These are phyloP conservation scores for Boletus edulis DNA, from an alignment of 768 basidiomycete species.

Conservation along the genomic window DNA sequence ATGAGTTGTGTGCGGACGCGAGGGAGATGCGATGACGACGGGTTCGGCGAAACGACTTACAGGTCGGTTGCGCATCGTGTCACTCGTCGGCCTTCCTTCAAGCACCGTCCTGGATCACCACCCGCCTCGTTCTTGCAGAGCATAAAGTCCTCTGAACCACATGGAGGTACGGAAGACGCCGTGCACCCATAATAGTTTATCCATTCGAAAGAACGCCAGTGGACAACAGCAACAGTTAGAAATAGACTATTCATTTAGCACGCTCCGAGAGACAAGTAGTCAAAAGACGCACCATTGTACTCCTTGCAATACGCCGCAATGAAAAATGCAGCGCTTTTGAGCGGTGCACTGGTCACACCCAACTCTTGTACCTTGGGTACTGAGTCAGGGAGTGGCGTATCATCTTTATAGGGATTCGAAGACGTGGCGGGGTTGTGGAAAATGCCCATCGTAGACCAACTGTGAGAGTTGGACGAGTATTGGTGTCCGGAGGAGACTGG, in stretches of 20 bases:
- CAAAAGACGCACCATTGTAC: conserved; percentile 77
- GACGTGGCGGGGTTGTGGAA: conserved; percentile 49
- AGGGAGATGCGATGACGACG: background rate
- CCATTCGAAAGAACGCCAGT: background rate
- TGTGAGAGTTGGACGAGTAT: conserved; percentile 5
- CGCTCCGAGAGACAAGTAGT: background rate
- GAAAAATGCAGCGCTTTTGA: conserved; percentile 97
- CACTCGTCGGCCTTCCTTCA: conserved; percentile 94
- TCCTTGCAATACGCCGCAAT: conserved; percentile 95
- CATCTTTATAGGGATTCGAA: conserved; percentile 55
- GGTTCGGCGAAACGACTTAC: conserved; percentile 46
- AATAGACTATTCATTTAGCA: conserved; percentile 8
- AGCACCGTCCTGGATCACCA: conserved; percentile 80
- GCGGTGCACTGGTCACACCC: conserved; percentile 85
- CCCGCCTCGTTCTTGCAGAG: conserved; percentile 93
- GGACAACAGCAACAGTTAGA: too few species aligned
- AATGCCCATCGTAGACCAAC: conserved; percentile 45
- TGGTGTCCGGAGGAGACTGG: conserved; percentile 19
- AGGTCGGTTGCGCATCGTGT: conserved; percentile 93
- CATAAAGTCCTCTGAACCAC: conserved; percentile 82
- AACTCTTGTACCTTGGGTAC: conserved; percentile 84
- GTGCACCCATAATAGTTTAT: background rate
- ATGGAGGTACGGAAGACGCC: conserved; percentile 14
- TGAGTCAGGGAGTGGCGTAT: conserved; percentile 60
- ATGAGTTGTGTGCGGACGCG: background rate